Evolutionary conservation across 768 basidiomycete genomes (phyloP).

Genomic region (Chalciporus pseudorubinellus): DNA sequence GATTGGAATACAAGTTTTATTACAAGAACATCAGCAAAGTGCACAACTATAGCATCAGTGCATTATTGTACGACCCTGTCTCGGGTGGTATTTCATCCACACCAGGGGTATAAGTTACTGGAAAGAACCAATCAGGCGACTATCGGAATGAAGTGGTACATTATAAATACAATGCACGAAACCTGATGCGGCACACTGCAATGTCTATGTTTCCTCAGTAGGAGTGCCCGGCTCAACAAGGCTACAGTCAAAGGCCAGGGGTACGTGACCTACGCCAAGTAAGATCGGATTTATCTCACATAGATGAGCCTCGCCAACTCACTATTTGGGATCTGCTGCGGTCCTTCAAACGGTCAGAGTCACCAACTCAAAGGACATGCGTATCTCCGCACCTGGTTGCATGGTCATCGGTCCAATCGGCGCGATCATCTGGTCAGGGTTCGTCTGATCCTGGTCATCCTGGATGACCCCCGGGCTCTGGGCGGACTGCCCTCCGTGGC

Average conservation of each 20-base stretch:
- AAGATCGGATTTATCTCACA: not conserved
- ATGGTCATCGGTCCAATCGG: conserved; percentile 20
- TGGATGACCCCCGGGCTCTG: conserved; percentile 8
- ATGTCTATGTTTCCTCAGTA: conserved; percentile 1
- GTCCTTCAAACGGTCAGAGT: not conserved
- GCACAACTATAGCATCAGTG: no score
- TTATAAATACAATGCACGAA: no score
- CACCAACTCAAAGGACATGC: not conserved
- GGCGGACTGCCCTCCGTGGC: not conserved
- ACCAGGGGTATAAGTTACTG: no score
- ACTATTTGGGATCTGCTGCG: conserved; percentile 11
- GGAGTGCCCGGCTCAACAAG: conserved; percentile 1
- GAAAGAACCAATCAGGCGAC: no score
- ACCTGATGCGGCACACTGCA: no score
- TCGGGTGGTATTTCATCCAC: no score
- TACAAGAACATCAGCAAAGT: no score
- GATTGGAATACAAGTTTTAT: no score
- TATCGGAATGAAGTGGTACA: no score
- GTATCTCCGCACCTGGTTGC: conserved; percentile 15
- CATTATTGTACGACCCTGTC: no score
- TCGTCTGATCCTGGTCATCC: conserved; percentile 19
- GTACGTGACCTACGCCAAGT: conserved; percentile 9
- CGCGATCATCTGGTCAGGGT: conserved; percentile 16
- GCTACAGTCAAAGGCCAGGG: conserved; percentile 2
- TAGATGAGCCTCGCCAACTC: not conserved